Evolutionary conservation across 805 yeast species (phyloP).

Genomic region (Yarrowia sp.): DNA sequence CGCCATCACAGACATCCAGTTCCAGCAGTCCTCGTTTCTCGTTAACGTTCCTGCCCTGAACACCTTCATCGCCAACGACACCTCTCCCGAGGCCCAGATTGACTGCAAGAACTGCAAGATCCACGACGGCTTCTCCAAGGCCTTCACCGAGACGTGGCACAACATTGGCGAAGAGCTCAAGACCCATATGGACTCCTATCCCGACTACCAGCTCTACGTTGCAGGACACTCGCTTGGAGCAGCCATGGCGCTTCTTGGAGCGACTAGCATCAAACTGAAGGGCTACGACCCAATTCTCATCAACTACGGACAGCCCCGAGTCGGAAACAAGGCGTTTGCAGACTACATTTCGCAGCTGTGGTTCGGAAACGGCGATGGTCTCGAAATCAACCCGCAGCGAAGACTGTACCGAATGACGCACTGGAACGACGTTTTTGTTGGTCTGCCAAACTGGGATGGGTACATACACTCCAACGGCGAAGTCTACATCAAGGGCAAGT

Average conservation of each 20-base stretch:
- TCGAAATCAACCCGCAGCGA: background rate
- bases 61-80: background rate
- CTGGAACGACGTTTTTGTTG: conserved; percentile 5
- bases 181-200: conserved; percentile 34
- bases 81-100: background rate
- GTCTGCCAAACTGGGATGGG: conserved; percentile 1
- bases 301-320: conserved; percentile 61
- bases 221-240: conserved; percentile 79
- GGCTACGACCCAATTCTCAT: conserved; percentile 56
- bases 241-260: conserved; percentile 61
- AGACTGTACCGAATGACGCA: conserved; percentile 9
- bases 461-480: conserved; percentile 1
- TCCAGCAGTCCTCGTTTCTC: background rate
- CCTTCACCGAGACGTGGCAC: background rate
- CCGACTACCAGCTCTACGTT: conserved; percentile 51
- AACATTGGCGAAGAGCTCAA: background rate
- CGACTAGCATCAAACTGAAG: conserved; percentile 52
- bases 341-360: background rate
- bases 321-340: conserved; percentile 49
- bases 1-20: background rate
- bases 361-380: background rate
- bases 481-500: background rate
- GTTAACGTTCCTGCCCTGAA: conserved; percentile 1
- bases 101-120: background rate
- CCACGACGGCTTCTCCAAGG: conserved; percentile 16